A percentile compares a stretch with the other conserved stretches of the same genome.
Conservation (phyloP, 148 eudicot genomes). For the Rhododendron molle region DNA sequence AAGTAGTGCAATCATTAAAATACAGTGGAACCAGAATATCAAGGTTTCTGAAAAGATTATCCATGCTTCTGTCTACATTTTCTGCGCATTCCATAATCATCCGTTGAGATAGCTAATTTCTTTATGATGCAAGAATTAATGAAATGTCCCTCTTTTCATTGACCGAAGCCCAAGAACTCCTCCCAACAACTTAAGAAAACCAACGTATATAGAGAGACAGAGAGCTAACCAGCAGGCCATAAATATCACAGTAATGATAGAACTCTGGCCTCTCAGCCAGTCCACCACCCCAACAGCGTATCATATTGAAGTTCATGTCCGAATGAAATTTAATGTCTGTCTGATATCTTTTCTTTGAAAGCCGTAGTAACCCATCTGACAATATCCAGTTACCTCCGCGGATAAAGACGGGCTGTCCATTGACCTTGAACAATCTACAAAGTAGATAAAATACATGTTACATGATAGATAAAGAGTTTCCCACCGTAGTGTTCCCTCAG, state of each 20-base stretch:
- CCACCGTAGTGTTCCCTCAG: background rate
- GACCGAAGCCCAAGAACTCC: background rate
- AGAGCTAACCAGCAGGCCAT: conserved; percentile 78
- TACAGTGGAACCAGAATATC: no score
- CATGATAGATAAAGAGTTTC: background rate
- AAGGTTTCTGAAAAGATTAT: background rate
- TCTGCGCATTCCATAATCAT: background rate
- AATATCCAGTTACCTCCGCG: conserved; percentile 99
- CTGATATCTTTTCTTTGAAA: conserved; percentile 78
- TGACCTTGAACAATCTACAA: conserved; percentile 87
- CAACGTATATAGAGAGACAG: conserved; percentile 12
- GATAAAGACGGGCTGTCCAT: conserved; percentile 86
- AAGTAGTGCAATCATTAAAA: background rate
- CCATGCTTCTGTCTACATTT: background rate
- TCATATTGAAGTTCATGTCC: conserved; percentile 98
- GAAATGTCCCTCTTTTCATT: background rate
- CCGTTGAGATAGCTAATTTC: background rate
- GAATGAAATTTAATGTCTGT: conserved; percentile 97
- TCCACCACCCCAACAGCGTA: conserved; percentile 99
- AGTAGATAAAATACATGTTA: conserved; percentile 2
- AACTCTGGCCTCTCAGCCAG: conserved; percentile 97
- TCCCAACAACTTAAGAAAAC: background rate
- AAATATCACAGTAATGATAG: conserved; percentile 83
- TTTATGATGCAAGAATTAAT: background rate
- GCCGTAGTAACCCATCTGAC: conserved; percentile 93